A percentile compares a stretch with the other conserved stretches of the same genome.
These are phyloP conservation scores for Juglanconis oblonga DNA, from an alignment of 2,329 filamentous ascomycete species.

Conservation along the genomic window DNA sequence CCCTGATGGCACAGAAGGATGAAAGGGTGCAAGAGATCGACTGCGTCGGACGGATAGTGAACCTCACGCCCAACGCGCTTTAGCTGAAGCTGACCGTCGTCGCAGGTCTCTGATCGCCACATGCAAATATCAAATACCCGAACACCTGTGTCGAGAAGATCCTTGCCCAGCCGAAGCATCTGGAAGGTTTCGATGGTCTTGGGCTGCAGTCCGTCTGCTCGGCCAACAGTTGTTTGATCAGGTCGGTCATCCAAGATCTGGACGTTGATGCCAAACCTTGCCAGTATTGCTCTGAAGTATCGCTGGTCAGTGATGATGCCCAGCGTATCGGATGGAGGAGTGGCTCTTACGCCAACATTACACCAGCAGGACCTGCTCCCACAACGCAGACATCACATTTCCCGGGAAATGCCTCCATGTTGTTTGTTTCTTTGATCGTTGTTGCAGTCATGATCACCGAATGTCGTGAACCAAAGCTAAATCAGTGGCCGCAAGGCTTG, in stretches of 20 bases:
- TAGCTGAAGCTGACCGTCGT: conserved; percentile 40
- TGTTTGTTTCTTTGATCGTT: not conserved
- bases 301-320: conserved; percentile 45
- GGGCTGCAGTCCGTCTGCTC: conserved; percentile 66
- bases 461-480: not conserved
- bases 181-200: conserved; percentile 70
- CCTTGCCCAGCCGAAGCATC: conserved; percentile 62
- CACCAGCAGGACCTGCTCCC: conserved; percentile 53
- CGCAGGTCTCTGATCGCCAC: conserved; percentile 52
- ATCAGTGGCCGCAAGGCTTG: too few species aligned
- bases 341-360: conserved; percentile 46
- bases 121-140: conserved; percentile 68
- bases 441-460: not conserved
- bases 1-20: conserved; percentile 49
- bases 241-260: conserved; percentile 66
- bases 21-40: conserved; percentile 31
- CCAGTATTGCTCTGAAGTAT: conserved; percentile 41
- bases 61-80: conserved; percentile 51
- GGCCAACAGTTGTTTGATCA: conserved; percentile 65
- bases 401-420: not conserved
- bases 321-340: conserved; percentile 17
- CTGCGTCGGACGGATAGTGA: conserved; percentile 22
- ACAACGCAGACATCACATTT: conserved; percentile 43
- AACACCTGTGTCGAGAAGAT: conserved; percentile 58
- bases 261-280: conserved; percentile 65